Percentiles rank a stretch among this genome's conserved stretches.
Evolutionary conservation across 169 alveolate species (phyloP).

Genomic region (Eimeria necatrix): DNA sequence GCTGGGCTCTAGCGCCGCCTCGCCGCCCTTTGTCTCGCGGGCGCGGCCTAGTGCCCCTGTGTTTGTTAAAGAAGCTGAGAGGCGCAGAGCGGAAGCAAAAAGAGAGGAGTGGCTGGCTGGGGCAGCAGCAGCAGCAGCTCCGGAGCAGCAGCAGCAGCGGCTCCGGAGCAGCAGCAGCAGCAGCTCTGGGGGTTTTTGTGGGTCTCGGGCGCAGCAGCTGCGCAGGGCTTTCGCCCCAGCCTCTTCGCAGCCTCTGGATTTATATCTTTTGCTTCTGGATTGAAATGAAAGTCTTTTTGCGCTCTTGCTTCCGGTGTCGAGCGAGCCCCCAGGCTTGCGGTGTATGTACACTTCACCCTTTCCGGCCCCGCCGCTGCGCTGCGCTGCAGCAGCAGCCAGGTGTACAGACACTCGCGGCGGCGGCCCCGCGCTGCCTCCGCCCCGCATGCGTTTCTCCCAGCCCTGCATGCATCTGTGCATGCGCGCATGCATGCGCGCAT

Average conservation of each 20-base stretch:
- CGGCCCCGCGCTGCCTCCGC: background rate
- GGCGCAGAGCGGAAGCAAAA: background rate
- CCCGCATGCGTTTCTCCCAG: background rate
- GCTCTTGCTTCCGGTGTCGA: too few species aligned
- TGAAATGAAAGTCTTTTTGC: too few species aligned
- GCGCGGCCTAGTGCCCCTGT: background rate
- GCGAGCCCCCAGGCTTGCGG: too few species aligned
- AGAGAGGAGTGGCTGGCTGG: background rate
- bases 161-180: background rate
- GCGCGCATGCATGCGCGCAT: too few species aligned
- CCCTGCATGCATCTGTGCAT: background rate
- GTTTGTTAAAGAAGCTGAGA: background rate
- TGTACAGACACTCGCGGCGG: background rate
- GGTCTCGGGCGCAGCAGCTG: background rate
- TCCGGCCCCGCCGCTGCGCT: too few species aligned
- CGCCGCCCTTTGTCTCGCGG: background rate
- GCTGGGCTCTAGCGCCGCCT: background rate
- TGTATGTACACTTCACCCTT: too few species aligned
- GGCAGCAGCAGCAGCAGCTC: background rate
- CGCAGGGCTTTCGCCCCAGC: background rate
- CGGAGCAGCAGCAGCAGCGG: background rate
- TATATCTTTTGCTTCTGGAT: too few species aligned
- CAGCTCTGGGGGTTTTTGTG: background rate
- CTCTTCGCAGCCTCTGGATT: background rate
- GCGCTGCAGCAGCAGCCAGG: too few species aligned